Base-by-base conservation (phyloP, 2,329 filamentous ascomycete species). In the Plenodomus lindquistii region DNA sequence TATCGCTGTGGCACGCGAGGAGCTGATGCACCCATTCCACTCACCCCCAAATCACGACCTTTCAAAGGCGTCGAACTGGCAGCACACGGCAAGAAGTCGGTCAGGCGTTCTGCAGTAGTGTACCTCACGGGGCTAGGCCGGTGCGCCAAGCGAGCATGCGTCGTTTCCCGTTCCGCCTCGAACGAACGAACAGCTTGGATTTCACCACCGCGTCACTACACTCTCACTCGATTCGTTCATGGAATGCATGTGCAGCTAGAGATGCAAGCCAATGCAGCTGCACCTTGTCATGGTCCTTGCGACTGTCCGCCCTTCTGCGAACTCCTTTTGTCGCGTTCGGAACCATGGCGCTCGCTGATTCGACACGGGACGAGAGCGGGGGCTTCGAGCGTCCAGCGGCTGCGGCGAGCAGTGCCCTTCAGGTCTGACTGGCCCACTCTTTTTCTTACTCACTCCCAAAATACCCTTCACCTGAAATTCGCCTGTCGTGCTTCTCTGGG, bases 341-440 rank as follows among this genome's bases (percentile, higher is more conserved):
- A 37, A 38, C 37, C 41, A 46, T 60, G 54, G 62, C 50, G 44
- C 27, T 16, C 34, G 52, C 46, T 64, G 57, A 67, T 65, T 66
- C 55, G 67, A 42, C 39, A 43, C 41, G 29, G 44, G 50, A 42
- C 44, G 38, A 48, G 42, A 52, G 63, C 61, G 61, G 64, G 65
- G 63, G 50, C 6, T 24, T 24, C 22, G 22, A 24, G 22, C 22
- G 10, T 48, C 50, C 48, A 55, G 60, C 65, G 60, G 63, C 65
- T 63, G 61, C 59, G 57, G 65, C 63, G 62, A 67, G 58, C 55
- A 51, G 42, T 48, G 47, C 50, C 10, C 47, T 48, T 63, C 44
- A 45, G 55, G 49, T 60, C 63, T 69, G 62, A 68, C 60, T 44
- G 67, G 63, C 64, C 68, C 68, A 62, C 65, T 68, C 48, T 41